phyloP scores from a whole-genome alignment of 345 rosid genomes.

The Eucalyptus shirleyi region DNA sequence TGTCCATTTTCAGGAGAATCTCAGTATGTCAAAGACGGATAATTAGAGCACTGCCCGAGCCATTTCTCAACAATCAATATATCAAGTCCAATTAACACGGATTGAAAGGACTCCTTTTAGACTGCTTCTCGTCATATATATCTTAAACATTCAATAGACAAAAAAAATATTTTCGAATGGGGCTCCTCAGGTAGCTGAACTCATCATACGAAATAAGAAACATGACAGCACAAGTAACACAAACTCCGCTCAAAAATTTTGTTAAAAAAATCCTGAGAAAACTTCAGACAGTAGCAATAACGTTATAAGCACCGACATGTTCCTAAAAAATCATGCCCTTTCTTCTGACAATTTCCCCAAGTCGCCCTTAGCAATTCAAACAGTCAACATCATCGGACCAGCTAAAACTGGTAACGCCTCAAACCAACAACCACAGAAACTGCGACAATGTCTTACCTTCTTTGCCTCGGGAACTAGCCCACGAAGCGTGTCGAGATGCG shows the following conservation, averaged over 20 bases:
- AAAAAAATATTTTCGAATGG: neutral
- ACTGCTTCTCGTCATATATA: neutral
- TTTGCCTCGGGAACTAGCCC: slow-evolving; percentile 23
- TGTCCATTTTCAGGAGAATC: neutral
- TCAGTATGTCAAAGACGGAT: neutral
- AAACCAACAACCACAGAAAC: neutral
- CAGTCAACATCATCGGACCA: neutral
- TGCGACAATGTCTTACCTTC: slow-evolving; percentile 13
- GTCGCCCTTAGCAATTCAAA: neutral
- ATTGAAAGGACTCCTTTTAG: neutral
- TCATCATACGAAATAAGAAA: neutral
- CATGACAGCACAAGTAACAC: neutral
- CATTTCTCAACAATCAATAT: neutral
- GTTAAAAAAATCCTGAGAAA: neutral
- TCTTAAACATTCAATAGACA: neutral
- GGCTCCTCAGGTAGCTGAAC: neutral
- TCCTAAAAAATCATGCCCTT: neutral
- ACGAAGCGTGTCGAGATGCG: slow-evolving; percentile 40
- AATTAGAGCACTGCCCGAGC: neutral
- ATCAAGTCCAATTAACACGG: neutral
- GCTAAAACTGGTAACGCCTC: neutral
- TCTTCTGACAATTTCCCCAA: neutral
- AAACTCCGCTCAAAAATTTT: neutral
- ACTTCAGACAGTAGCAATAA: neutral
- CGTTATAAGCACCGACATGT: neutral